Evolutionary conservation across 2,329 filamentous ascomycete genomes (phyloP), one percentile per base, ranked within the genome.

Genomic region (Hysterium pulicare): DNA sequence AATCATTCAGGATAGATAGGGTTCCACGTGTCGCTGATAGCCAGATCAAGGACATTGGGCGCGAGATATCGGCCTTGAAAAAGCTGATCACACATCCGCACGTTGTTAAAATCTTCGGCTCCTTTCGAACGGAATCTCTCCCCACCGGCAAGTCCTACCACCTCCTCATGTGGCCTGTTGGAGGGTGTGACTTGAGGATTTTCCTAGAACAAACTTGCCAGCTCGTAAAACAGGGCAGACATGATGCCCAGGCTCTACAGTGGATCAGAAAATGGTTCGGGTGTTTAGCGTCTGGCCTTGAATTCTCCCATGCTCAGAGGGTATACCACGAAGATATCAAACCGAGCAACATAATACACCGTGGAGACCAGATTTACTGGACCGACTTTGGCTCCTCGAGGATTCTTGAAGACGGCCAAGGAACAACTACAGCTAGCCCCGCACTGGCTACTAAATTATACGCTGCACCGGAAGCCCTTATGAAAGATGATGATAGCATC

Each of bases 331-430:
- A 49, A 35, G 46, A 47, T 20, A 49, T 49, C 33, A 49, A 49
- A 20, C 46, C 43, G 11, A 33, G 23, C 13, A 49, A 49, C 19
- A 49, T 49, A 20, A 44, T 49, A 15, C 41, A 47, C 23, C 28
- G 38, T 20, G 11, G 33, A 3, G 23, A 9, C 23, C 2, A 34
- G 4, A 44, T 49, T 20, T 47, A 39, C 35, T 44, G 46, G 35
- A 49, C 47, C 2, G 47, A 49, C 22, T 49, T 49, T 33, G 46
- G 47, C 36, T 49, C 47, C n/a, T 35, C 47, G 11, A 28, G 42
- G 3, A 30, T 39, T 13, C 45, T 49, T 24, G 23, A 44, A 19
- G 26, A 47, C 16, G 45, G 44, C 7, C 34, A 45, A 16, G 45
- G 38, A 3, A 49, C 47, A 15, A 44, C 44, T 3, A 49, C 47